Conservation (phyloP, 2,329 filamentous ascomycete species). For the Remersonia thermophila region DNA sequence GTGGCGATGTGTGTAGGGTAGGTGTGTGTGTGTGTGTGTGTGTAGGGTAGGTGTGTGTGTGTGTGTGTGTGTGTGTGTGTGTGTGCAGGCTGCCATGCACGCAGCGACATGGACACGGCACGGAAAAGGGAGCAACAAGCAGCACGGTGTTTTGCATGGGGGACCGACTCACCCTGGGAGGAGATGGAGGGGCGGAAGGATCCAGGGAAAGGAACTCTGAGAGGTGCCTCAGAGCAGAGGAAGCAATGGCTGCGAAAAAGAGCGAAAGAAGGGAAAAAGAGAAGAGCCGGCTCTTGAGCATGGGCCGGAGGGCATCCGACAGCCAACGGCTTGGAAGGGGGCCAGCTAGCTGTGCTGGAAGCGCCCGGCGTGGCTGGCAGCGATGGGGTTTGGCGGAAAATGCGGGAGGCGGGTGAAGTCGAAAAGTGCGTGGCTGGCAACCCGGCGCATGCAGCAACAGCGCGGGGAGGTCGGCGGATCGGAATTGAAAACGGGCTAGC, state of each 20-base stretch:
- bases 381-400: constrained; percentile 9
- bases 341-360: no score
- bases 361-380: not conserved
- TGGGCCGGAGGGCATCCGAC: constrained; percentile 7
- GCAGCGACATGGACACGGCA: no score
- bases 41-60: no score
- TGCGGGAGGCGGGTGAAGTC: constrained; percentile 10
- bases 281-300: constrained; percentile 10
- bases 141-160: no score
- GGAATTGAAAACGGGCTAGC: not conserved
- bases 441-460: constrained; percentile 1
- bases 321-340: constrained; percentile 9
- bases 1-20: no score
- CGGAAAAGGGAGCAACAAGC: no score
- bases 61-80: no score
- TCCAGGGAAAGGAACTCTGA: constrained; percentile 7
- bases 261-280: constrained; percentile 11
- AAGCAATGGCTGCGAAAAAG: constrained; percentile 5
- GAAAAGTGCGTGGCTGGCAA: constrained; percentile 14
- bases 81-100: no score
- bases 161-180: constrained; percentile 12
- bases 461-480: constrained; percentile 3
- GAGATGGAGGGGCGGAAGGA: constrained; percentile 2
- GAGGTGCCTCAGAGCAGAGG: constrained; percentile 10
- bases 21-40: no score